Percentiles rank a stretch among this genome's conserved stretches.
Evolutionary conservation across 306 rosid species (phyloP).

Genomic region (Astragalus glycyphyllos): DNA sequence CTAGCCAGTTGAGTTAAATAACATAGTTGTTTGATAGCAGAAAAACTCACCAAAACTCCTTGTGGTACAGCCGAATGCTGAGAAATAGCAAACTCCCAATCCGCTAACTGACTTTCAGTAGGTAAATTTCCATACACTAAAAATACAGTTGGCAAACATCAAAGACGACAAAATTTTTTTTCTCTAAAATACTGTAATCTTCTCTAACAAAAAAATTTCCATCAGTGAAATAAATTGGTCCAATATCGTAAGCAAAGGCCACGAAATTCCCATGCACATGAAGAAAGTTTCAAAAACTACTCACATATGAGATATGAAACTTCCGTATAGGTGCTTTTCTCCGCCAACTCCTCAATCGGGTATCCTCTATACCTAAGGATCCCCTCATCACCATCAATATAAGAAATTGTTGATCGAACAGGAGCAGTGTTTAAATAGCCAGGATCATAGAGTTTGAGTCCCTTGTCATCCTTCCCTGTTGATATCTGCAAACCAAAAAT

Average conservation of each 20-base stretch:
- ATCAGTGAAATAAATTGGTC: not conserved
- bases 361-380: constrained; percentile 89
- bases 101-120: constrained; percentile 67
- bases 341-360: constrained; percentile 91
- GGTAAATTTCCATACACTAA: constrained; percentile 96
- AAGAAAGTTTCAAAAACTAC: constrained; percentile 35
- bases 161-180: not conserved
- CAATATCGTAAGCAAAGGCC: constrained; percentile 13
- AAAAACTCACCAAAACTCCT: constrained; percentile 75
- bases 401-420: constrained; percentile 77
- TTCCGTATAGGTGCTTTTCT: constrained; percentile 79
- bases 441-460: constrained; percentile 89
- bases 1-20: constrained; percentile 4
- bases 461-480: constrained; percentile 75
- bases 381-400: constrained; percentile 91
- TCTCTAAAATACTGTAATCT: too few relatives aligned
- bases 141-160: constrained; percentile 23
- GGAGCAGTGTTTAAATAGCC: constrained; percentile 94
- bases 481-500: constrained; percentile 56
- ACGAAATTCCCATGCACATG: not conserved
- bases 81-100: constrained; percentile 85
- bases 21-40: constrained; percentile 19
- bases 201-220: constrained; percentile 3
- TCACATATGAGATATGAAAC: constrained; percentile 87
- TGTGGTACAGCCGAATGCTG: constrained; percentile 95